Conservation (phyloP, 2,329 filamentous ascomycete genomes). For the Colletotrichum tabaci region DNA sequence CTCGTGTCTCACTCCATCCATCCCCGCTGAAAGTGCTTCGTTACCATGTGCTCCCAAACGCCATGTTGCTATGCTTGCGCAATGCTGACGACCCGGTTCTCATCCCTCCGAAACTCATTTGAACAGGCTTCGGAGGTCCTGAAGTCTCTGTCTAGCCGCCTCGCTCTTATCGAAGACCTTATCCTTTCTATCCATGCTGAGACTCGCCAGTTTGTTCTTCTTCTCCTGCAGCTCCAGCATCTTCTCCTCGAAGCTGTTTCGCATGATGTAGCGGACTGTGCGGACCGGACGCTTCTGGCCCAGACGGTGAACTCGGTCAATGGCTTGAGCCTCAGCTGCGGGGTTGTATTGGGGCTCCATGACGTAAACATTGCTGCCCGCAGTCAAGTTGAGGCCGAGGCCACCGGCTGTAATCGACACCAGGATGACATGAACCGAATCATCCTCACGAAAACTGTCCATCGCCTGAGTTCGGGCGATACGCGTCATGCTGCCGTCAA, state of each 20-base stretch:
- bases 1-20: background rate
- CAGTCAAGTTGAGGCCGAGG: slow-evolving; percentile 90
- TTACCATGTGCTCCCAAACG: slow-evolving; percentile 30
- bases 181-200: slow-evolving; percentile 82
- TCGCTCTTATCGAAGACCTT: slow-evolving; percentile 65
- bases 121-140: slow-evolving; percentile 73
- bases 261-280: slow-evolving; percentile 93
- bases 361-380: slow-evolving; percentile 89
- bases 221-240: slow-evolving; percentile 91
- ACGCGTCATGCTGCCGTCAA: slow-evolving; percentile 92
- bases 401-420: slow-evolving; percentile 95
- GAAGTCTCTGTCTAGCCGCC: slow-evolving; percentile 73
- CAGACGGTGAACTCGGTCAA: slow-evolving; percentile 92
- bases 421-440: slow-evolving; percentile 82
- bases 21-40: slow-evolving; percentile 1
- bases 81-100: background rate
- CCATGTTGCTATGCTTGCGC: slow-evolving; percentile 22
- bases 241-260: slow-evolving; percentile 91
- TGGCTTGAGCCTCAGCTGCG: slow-evolving; percentile 91
- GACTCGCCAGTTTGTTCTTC: slow-evolving; percentile 90
- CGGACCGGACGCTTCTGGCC: slow-evolving; percentile 91
- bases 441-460: slow-evolving; percentile 81
- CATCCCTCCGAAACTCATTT: slow-evolving; percentile 53
- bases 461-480: slow-evolving; percentile 81
- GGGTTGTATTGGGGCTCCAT: slow-evolving; percentile 99